A percentile compares a stretch with the other conserved stretches of the same genome.
Conservation (phyloP, 2,329 filamentous ascomycete species). For the Malbranchea cinnamomea region DNA sequence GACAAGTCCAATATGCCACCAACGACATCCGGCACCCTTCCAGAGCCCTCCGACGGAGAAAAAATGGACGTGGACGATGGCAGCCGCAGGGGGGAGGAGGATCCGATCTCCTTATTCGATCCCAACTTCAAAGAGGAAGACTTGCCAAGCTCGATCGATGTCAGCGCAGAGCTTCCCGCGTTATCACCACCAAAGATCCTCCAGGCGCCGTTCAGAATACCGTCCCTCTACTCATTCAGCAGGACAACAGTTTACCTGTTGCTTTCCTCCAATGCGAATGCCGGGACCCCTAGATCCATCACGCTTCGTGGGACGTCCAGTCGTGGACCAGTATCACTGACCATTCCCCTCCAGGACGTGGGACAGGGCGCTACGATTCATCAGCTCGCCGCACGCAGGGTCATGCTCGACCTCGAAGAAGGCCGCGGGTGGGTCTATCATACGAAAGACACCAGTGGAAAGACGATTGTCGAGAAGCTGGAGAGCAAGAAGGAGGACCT, state of each 20-base stretch:
- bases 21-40: slow-evolving; percentile 1
- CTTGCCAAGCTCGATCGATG: slow-evolving; percentile 12
- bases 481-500: slow-evolving; percentile 42
- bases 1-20: slow-evolving; percentile 32
- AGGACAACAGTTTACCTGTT: slow-evolving; percentile 52
- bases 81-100: too few relatives aligned
- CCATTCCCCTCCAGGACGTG: slow-evolving; percentile 45
- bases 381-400: slow-evolving; percentile 54
- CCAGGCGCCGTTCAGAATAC: slow-evolving; percentile 49
- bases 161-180: slow-evolving; percentile 33
- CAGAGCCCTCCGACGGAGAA: too few relatives aligned
- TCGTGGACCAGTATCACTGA: slow-evolving; percentile 46
- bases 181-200: slow-evolving; percentile 42
- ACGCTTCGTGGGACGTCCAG: slow-evolving; percentile 42
- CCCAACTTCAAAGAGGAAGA: slow-evolving; percentile 30
- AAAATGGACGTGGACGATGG: slow-evolving; percentile 9
- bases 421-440: slow-evolving; percentile 50
- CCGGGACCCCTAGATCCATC: slow-evolving; percentile 39
- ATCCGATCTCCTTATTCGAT: slow-evolving; percentile 47
- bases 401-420: slow-evolving; percentile 54
- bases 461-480: slow-evolving; percentile 33
- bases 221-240: slow-evolving; percentile 51
- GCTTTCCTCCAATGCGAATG: slow-evolving; percentile 37
- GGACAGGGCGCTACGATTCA: slow-evolving; percentile 44
- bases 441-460: slow-evolving; percentile 32